phyloP scores from a whole-genome alignment of 345 rosid species.

The Jatropha curcas region DNA sequence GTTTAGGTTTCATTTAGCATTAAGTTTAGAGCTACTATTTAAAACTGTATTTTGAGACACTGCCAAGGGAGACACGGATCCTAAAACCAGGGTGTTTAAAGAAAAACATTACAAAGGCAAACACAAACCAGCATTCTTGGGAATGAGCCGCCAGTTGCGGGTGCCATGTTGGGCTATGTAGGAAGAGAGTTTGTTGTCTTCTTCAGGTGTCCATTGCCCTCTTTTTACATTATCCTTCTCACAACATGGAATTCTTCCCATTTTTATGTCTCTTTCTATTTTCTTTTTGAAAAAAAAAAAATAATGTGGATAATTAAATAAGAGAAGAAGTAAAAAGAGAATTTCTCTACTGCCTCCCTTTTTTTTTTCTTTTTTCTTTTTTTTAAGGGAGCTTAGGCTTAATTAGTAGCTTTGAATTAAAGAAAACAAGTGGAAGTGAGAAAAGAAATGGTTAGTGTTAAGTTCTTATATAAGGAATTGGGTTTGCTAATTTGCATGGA shows the following conservation, averaged over 20 bases:
- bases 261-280: constrained; percentile 21
- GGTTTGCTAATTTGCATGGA: constrained; percentile 13
- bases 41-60: no score
- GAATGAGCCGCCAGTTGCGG: constrained; percentile 94
- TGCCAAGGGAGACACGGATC: no score
- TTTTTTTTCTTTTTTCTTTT: not conserved
- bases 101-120: no score
- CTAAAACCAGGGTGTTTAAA: no score
- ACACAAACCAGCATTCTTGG: constrained; percentile 76
- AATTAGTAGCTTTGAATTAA: not conserved
- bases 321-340: not conserved
- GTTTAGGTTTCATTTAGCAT: no score
- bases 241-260: constrained; percentile 95
- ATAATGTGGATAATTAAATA: not conserved
- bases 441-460: constrained; percentile 26
- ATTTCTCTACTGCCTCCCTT: not conserved
- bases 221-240: constrained; percentile 91
- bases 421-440: constrained; percentile 9
- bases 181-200: constrained; percentile 92
- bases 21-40: no score
- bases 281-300: constrained; percentile 10
- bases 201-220: constrained; percentile 99
- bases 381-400: no score
- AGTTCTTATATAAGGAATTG: constrained; percentile 24
- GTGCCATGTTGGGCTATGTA: constrained; percentile 92